Conservation (phyloP, 2,329 filamentous ascomycete species). For the Rhinocladiella mackenziei region DNA sequence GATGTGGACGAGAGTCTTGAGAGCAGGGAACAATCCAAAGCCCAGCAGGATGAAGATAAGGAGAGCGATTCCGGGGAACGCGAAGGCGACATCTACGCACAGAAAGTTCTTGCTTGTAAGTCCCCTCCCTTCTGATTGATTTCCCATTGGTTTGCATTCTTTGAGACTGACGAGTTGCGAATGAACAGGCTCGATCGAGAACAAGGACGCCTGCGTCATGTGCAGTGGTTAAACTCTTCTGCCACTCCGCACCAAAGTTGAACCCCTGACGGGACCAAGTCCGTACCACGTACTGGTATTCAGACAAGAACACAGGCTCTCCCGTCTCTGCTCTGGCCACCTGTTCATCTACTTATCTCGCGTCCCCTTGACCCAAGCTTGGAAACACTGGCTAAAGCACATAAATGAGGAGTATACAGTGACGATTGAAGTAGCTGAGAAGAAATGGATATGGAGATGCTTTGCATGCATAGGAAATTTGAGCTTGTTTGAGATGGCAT, state of each 20-base stretch:
- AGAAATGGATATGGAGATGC: no score
- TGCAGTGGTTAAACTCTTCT: constrained; percentile 71
- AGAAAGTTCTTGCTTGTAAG: constrained; percentile 83
- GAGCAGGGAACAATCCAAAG: constrained; percentile 34
- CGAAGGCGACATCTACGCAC: constrained; percentile 91
- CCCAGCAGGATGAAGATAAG: constrained; percentile 68
- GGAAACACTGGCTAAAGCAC: no score
- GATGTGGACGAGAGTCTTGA: constrained; percentile 61
- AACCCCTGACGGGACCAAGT: no score
- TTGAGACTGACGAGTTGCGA: constrained; percentile 5
- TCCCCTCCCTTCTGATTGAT: constrained; percentile 26
- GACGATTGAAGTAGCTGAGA: no score
- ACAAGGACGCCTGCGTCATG: constrained; percentile 92
- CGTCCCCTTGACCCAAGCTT: no score
- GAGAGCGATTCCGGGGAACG: constrained; percentile 67
- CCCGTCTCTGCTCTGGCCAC: no score
- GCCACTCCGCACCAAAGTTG: no score
- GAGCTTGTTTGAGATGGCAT: no score
- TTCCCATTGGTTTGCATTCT: not conserved
- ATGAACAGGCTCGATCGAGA: constrained; percentile 78
- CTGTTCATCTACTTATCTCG: no score
- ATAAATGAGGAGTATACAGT: no score
- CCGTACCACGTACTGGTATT: not conserved
- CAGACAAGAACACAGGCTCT: not conserved
- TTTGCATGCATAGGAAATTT: no score